Evolutionary conservation across 306 rosid species (phyloP), one percentile per base, ranked within the genome.

Genomic region (Dalbergia oliveri): DNA sequence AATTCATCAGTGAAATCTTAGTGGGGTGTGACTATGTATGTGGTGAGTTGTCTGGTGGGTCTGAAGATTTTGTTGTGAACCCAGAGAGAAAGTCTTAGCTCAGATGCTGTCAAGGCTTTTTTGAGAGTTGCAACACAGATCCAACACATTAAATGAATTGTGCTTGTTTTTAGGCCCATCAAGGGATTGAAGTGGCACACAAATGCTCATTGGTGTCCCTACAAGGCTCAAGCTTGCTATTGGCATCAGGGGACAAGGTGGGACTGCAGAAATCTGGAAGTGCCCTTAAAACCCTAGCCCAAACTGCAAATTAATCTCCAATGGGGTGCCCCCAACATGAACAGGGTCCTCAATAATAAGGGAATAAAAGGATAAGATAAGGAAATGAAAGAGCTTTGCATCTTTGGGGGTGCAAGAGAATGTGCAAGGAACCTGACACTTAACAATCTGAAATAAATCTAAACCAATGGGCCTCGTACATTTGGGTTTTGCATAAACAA

Each of bases 161-260:
- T 31, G 53, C 72, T 77, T 21, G 69, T 41, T 76, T 69, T 37
- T 79, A 71, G 85, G 85, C 80, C 86, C 81, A 72, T 73, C 70
- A 60, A 73, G 31, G 75, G 35, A 12, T 21, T 33, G 11, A 54
- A 35, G 63, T 37, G 7, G 54, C 82, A 60, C 13, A 78, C 75
- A 75, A 13, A 51, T 45, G 85, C 69, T 82, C 82, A 85, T 62
- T 62, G 33, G 43, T 79, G 88, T 16, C 84, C 92, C 88, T 83
- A 87, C 87, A 43, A 47, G 67, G 53, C 50, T 41, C 66, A 41
- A 44, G 11, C 5, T 65, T 85, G 82, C 79, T 37, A n/a, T 21
- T 43, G 26, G 18, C 34, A 59, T 45, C 10, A 37, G 7, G 71
- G 79, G 89, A 89, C 94, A 89, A 1, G 11, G 63, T 82, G 87